Evolutionary conservation across 2,329 filamentous ascomycete genomes (phyloP).

Genomic region (Leptographium wingfieldii): DNA sequence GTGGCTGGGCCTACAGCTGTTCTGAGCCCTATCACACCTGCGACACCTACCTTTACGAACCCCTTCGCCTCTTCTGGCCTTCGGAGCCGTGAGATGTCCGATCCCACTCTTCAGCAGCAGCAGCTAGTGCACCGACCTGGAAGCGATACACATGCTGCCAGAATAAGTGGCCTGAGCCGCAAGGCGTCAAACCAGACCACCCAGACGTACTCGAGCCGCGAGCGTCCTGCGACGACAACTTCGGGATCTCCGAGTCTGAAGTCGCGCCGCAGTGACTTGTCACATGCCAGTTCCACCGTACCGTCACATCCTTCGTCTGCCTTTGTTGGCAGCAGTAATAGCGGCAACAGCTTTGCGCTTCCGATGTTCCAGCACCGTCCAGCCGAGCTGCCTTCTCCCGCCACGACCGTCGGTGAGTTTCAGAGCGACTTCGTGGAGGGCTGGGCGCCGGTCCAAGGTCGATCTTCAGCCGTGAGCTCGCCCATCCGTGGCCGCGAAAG

Average conservation of each 20-base stretch:
- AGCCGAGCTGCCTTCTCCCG: constrained; percentile 43
- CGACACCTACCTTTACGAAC: constrained; percentile 40
- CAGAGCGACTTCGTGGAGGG: constrained; percentile 46
- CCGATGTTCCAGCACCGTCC: constrained; percentile 23
- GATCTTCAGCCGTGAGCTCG: constrained; percentile 45
- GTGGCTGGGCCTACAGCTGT: constrained; percentile 27
- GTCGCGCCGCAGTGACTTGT: constrained; percentile 50
- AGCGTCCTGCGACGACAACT: constrained; percentile 34
- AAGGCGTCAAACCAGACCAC: constrained; percentile 29
- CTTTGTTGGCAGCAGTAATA: constrained; percentile 2
- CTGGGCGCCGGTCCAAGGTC: constrained; percentile 47
- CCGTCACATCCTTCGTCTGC: constrained; percentile 5
- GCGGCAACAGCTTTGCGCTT: constrained; percentile 2
- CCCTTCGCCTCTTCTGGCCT: constrained; percentile 29
- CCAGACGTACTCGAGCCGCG: constrained; percentile 33
- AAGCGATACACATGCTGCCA: constrained; percentile 28
- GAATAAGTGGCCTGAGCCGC: constrained; percentile 26
- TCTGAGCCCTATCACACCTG: constrained; percentile 38
- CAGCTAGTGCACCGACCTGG: constrained; percentile 25
- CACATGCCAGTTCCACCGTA: constrained; percentile 18
- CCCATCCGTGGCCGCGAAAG: constrained; percentile 42
- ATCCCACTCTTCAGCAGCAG: background rate
- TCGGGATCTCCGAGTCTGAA: constrained; percentile 49
- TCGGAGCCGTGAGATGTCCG: constrained; percentile 1
- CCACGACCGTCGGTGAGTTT: constrained; percentile 38